Evolutionary conservation across 495 filamentous ascomycete species (phyloP).

Genomic region (Haplographium delicatum): DNA sequence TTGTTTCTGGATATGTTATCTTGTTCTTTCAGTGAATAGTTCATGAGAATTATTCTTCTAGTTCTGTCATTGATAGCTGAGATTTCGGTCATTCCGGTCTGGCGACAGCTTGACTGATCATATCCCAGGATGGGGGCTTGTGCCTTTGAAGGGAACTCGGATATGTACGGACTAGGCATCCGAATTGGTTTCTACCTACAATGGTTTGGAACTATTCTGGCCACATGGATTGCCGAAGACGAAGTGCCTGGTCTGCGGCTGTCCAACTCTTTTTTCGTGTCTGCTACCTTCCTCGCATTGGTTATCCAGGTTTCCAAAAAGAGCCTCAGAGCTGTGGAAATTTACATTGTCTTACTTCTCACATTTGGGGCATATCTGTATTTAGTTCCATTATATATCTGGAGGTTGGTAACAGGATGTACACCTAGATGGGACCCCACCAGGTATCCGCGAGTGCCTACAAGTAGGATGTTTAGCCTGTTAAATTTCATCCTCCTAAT

Average conservation of each 20-base stretch:
- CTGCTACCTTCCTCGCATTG: constrained; percentile 9
- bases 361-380: constrained; percentile 32
- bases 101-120: not conserved
- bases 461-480: not conserved
- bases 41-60: not conserved
- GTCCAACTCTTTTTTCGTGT: constrained; percentile 4
- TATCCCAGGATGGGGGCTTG: constrained; percentile 4
- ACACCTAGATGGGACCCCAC: constrained; percentile 26
- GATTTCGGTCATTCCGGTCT: not conserved
- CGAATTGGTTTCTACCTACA: constrained; percentile 34
- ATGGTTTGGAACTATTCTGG: constrained; percentile 26
- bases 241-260: constrained; percentile 4
- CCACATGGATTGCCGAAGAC: not conserved
- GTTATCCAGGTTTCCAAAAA: constrained; percentile 3
- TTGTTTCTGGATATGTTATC: not conserved
- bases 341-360: constrained; percentile 36
- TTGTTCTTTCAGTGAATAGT: not conserved
- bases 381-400: constrained; percentile 31
- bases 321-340: constrained; percentile 8
- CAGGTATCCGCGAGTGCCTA: constrained; percentile 3
- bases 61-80: not conserved
- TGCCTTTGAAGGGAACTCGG: constrained; percentile 29
- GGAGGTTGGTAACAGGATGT: constrained; percentile 28
- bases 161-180: constrained; percentile 37
- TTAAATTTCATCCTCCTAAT: constrained; percentile 25